Conservation (phyloP, 768 basidiomycete genomes). For the Lactarius pseudohatsudake region DNA sequence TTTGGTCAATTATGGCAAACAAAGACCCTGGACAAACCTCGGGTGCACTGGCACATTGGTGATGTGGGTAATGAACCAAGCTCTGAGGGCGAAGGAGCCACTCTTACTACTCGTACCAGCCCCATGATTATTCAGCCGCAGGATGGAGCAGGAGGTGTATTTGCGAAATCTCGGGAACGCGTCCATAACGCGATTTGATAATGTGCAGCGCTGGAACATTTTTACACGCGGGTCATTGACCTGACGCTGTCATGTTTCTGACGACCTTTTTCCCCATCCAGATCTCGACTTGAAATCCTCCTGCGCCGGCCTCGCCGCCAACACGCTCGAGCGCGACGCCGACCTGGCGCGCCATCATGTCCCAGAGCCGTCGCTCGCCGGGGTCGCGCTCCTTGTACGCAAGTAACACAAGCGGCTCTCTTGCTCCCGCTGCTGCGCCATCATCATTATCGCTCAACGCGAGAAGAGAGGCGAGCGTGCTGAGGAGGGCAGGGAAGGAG, state of each 20-base stretch:
- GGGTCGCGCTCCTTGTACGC: conserved; percentile 87
- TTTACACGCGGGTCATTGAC: too few relatives aligned
- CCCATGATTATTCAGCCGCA: too few relatives aligned
- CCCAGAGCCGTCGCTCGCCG: conserved; percentile 76
- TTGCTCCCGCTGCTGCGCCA: neutral
- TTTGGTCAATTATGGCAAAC: too few relatives aligned
- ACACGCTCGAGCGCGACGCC: conserved; percentile 59
- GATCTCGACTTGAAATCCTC: conserved; percentile 65
- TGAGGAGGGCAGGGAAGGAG: conserved; percentile 74
- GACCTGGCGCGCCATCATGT: conserved; percentile 44
- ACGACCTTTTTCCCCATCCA: conserved; percentile 52
- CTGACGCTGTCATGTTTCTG: neutral
- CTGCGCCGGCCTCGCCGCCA: conserved; percentile 55
- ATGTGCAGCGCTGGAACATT: too few relatives aligned
- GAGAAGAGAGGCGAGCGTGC: conserved; percentile 59
- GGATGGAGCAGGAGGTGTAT: too few relatives aligned
- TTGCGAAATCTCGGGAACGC: too few relatives aligned
- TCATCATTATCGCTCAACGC: conserved; percentile 23
- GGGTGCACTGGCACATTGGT: too few relatives aligned
- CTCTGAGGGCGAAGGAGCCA: too few relatives aligned
- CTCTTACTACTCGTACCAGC: too few relatives aligned
- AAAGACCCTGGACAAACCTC: too few relatives aligned
- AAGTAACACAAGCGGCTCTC: conserved; percentile 54
- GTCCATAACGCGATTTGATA: too few relatives aligned
- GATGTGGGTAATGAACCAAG: too few relatives aligned